These are phyloP conservation scores for Kalanchoe fedtschenkoi DNA, from an alignment of 164 flowering plant genomes.

Conservation along the genomic window DNA sequence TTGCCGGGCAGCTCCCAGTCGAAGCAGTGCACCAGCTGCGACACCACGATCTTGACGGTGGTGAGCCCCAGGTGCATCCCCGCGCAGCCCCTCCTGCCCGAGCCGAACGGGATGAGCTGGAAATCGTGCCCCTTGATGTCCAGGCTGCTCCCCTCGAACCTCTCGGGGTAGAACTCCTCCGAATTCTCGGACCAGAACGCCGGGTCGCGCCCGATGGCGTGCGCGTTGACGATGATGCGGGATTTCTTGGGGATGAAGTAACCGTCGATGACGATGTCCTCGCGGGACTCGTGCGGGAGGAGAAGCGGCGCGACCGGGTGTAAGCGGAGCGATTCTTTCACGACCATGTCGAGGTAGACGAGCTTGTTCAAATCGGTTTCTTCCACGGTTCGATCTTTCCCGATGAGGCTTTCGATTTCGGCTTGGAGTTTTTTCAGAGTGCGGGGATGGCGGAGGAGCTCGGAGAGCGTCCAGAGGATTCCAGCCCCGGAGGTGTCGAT, in stretches of 20 bases:
- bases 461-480: slow-evolving; percentile 3
- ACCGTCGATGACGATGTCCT: not conserved
- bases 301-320: slow-evolving; percentile 1
- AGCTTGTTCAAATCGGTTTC: not conserved
- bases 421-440: not conserved
- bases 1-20: not conserved
- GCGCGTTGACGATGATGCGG: not conserved
- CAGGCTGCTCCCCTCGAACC: not conserved
- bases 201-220: slow-evolving; percentile 1
- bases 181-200: not conserved
- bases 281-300: slow-evolving; percentile 1
- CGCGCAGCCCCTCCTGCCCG: slow-evolving; percentile 4
- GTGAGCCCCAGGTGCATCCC: slow-evolving; percentile 6
- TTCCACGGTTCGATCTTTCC: not conserved
- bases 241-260: not conserved
- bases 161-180: not conserved
- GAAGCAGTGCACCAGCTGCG: slow-evolving; percentile 2
- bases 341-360: slow-evolving; percentile 1
- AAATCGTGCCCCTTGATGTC: slow-evolving; percentile 5
- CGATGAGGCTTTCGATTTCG: not conserved
- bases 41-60: not conserved
- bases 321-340: slow-evolving; percentile 2
- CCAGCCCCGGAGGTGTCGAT: slow-evolving; percentile 4
- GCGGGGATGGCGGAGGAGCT: not conserved
- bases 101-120: slow-evolving; percentile 6